These are phyloP conservation scores for Bryoerythrophyllum caledonicum DNA, from an alignment of 225 moss, liverwort and hornwort species.

Conservation along the genomic window DNA sequence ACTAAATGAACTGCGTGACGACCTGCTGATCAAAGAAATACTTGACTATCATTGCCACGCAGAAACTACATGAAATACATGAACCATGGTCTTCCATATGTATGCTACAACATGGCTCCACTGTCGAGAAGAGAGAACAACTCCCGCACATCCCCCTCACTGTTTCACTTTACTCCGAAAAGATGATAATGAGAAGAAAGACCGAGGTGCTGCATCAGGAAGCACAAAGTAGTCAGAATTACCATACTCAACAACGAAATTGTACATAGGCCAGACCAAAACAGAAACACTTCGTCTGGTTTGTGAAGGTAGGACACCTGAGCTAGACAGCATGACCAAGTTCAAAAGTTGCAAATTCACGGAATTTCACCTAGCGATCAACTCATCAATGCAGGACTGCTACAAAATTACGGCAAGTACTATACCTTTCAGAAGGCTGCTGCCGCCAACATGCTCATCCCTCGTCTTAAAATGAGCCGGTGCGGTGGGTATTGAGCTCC, in stretches of 20 bases:
- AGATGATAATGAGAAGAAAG: slow-evolving; percentile 90
- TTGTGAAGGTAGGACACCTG: background rate
- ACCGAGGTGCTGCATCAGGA: slow-evolving; percentile 72
- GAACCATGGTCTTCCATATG: slow-evolving; percentile 27
- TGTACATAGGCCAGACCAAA: background rate
- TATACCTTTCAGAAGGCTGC: slow-evolving; percentile 77
- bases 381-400: background rate
- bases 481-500: slow-evolving; percentile 63
- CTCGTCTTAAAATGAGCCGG: slow-evolving; percentile 71
- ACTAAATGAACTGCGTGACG: slow-evolving; percentile 20
- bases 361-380: background rate
- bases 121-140: slow-evolving; percentile 14
- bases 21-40: slow-evolving; percentile 23
- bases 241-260: background rate
- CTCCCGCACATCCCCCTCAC: slow-evolving; percentile 3
- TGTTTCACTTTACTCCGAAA: slow-evolving; percentile 79
- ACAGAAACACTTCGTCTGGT: background rate
- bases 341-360: background rate
- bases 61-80: slow-evolving; percentile 42
- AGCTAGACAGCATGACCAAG: background rate
- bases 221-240: slow-evolving; percentile 14
- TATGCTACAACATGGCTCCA: slow-evolving; percentile 45
- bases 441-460: slow-evolving; percentile 59
- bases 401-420: background rate
- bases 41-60: slow-evolving; percentile 15